These are phyloP conservation scores for Bombardia bombarda DNA, from an alignment of 495 filamentous ascomycete species.

Conservation along the genomic window DNA sequence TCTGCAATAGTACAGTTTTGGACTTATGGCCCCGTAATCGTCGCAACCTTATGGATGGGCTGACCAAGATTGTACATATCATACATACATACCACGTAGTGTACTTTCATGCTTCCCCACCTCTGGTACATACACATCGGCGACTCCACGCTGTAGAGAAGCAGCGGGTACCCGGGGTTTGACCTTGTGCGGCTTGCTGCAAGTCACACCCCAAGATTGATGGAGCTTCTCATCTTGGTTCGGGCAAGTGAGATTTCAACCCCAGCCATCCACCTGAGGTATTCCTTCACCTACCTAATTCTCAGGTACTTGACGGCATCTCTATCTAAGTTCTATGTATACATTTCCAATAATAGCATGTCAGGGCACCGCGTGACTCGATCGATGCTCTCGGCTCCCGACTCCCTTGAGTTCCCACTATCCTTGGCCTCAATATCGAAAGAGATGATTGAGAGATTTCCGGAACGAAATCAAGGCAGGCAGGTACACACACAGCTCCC, in stretches of 20 bases:
- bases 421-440: neutral
- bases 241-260: slow-evolving; percentile 2
- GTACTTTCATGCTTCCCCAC: neutral
- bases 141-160: neutral
- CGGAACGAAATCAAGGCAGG: too few relatives aligned
- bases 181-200: slow-evolving; percentile 5
- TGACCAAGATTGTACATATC: too few relatives aligned
- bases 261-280: too few relatives aligned
- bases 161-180: neutral
- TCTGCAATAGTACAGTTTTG: too few relatives aligned
- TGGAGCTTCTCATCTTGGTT: slow-evolving; percentile 8
- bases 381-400: neutral
- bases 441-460: neutral
- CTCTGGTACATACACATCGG: neutral
- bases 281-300: too few relatives aligned
- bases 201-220: slow-evolving; percentile 6
- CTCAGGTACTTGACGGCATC: neutral
- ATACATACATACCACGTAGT: neutral
- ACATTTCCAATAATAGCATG: neutral
- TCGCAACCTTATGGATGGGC: too few relatives aligned
- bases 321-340: neutral
- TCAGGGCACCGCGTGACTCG: neutral
- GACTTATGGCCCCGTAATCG: too few relatives aligned
- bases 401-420: too few relatives aligned
- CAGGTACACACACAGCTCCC: too few relatives aligned